These are phyloP conservation scores for Monosporozyma aquatica DNA, from an alignment of 805 yeast genomes.

Conservation along the genomic window DNA sequence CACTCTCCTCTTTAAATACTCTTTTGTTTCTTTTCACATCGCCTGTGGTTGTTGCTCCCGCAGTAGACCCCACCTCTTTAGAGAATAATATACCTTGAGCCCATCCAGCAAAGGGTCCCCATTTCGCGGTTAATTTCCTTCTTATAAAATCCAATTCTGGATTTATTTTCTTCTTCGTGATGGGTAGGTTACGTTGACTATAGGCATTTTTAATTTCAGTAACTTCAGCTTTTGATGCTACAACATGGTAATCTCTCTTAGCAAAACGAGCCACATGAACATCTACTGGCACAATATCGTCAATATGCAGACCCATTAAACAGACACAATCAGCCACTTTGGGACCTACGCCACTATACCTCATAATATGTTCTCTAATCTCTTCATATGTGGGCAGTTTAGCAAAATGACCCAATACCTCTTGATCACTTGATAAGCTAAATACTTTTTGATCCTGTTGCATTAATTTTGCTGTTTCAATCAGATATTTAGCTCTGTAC, in stretches of 20 bases:
- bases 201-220: slow-evolving; percentile 24
- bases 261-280: slow-evolving; percentile 93
- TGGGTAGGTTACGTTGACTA: slow-evolving; percentile 12
- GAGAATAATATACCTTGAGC: slow-evolving; percentile 93
- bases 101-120: slow-evolving; percentile 97
- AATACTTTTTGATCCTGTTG: slow-evolving; percentile 23
- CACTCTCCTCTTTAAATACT: background rate
- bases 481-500: slow-evolving; percentile 82
- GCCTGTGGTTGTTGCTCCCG: slow-evolving; percentile 44
- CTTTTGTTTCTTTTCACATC: slow-evolving; percentile 18
- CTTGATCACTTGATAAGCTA: slow-evolving; percentile 20
- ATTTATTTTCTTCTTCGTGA: slow-evolving; percentile 28
- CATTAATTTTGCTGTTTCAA: slow-evolving; percentile 60
- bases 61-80: slow-evolving; percentile 70
- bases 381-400: slow-evolving; percentile 35
- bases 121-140: slow-evolving; percentile 48
- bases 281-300: slow-evolving; percentile 87
- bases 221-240: slow-evolving; percentile 26
- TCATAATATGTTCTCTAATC: slow-evolving; percentile 36
- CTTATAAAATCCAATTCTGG: slow-evolving; percentile 41
- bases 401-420: slow-evolving; percentile 31
- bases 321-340: slow-evolving; percentile 97
- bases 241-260: slow-evolving; percentile 61
- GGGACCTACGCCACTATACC: slow-evolving; percentile 87
- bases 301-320: slow-evolving; percentile 56